Conservation (phyloP, 148 eudicot genomes). For the Arbutus unedo region DNA sequence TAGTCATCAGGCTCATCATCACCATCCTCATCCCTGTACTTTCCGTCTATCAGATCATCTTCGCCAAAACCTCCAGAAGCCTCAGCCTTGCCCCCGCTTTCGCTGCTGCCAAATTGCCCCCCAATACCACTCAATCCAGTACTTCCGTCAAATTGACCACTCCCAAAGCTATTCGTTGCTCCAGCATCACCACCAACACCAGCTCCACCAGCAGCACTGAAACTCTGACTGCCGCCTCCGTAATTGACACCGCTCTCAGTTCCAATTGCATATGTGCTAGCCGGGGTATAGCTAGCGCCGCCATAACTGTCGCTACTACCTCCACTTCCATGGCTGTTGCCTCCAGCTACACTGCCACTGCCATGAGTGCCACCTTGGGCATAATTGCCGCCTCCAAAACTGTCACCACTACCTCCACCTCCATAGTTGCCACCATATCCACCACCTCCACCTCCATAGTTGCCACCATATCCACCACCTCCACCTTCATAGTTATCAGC, state of each 20-base stretch:
- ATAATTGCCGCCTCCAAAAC: slow-evolving; percentile 8
- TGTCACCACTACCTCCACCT: slow-evolving; percentile 27
- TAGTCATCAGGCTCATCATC: slow-evolving; percentile 33
- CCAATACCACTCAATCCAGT: slow-evolving; percentile 26
- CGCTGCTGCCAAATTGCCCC: slow-evolving; percentile 28
- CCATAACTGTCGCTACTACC: slow-evolving; percentile 16
- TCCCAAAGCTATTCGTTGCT: slow-evolving; percentile 26
- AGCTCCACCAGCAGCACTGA: slow-evolving; percentile 27
- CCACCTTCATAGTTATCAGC: slow-evolving; percentile 13
- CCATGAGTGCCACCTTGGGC: slow-evolving; percentile 18
- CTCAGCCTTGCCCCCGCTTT: slow-evolving; percentile 14
- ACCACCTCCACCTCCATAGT: slow-evolving; percentile 16
- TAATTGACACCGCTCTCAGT: slow-evolving; percentile 15
- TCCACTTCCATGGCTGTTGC: slow-evolving; percentile 16
- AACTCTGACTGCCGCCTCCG: slow-evolving; percentile 17
- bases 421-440: slow-evolving; percentile 19
- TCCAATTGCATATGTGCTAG: not conserved
- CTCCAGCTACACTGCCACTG: slow-evolving; percentile 22
- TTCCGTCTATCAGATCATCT: slow-evolving; percentile 32
- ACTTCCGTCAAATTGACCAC: slow-evolving; percentile 32
- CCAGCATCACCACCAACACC: slow-evolving; percentile 25
- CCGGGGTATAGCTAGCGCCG: not conserved
- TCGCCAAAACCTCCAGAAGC: slow-evolving; percentile 28
- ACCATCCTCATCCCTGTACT: slow-evolving; percentile 29
- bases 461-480: slow-evolving; percentile 18